These are phyloP conservation scores for Amanita inopinata DNA, from an alignment of 768 basidiomycete species.

Conservation along the genomic window DNA sequence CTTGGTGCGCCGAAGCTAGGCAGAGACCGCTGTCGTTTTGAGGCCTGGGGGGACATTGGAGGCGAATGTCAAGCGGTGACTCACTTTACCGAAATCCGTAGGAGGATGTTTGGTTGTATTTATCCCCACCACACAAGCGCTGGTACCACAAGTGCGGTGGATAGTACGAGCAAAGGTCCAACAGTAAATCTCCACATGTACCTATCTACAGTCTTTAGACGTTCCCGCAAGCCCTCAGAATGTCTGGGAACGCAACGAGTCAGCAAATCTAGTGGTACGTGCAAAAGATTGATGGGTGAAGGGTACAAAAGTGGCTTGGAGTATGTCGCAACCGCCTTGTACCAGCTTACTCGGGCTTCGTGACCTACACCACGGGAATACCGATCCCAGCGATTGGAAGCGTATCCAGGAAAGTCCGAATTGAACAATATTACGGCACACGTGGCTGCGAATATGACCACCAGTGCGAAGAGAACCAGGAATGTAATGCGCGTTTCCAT, in stretches of 20 bases:
- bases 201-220: conserved; percentile 4
- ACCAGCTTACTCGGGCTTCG: conserved; percentile 32
- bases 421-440: conserved; percentile 20
- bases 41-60: conserved; percentile 22
- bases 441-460: conserved; percentile 26
- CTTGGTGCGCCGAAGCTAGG: conserved; percentile 5
- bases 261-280: conserved; percentile 9
- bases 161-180: conserved; percentile 24
- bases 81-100: too few species aligned
- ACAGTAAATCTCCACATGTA: conserved; percentile 33
- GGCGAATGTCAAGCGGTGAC: too few species aligned
- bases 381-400: conserved; percentile 32
- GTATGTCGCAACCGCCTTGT: conserved; percentile 26
- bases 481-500: conserved; percentile 38
- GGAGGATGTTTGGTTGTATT: neutral
- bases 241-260: too few species aligned
- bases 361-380: conserved; percentile 35
- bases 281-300: conserved; percentile 41
- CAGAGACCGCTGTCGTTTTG: conserved; percentile 21
- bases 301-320: conserved; percentile 33
- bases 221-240: too few species aligned
- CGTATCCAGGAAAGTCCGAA: conserved; percentile 13
- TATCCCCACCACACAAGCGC: too few species aligned
- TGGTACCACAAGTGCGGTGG: neutral
- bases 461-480: conserved; percentile 26